A percentile compares a stretch with the other conserved stretches of the same genome.
phyloP scores from a whole-genome alignment of 73 alveolate genomes.

The Paraurostyla sp. region DNA sequence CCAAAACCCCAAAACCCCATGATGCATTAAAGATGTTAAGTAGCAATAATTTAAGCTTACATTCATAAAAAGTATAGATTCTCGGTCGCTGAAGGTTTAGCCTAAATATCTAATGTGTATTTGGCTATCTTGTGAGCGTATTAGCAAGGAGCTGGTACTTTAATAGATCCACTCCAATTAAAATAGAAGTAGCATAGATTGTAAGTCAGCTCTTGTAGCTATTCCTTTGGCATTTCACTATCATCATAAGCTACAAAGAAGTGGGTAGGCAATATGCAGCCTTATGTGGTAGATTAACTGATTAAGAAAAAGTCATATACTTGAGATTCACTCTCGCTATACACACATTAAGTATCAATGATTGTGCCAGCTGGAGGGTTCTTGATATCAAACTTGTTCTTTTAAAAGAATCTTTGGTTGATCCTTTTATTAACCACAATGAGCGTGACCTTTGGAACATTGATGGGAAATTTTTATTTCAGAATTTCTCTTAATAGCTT shows the following conservation, averaged over 20 bases:
- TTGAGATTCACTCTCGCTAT: conserved; percentile 24
- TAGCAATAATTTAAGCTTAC: too few relatives aligned
- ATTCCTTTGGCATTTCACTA: background rate
- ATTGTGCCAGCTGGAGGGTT: conserved; percentile 57
- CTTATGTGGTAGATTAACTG: background rate
- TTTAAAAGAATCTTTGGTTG: conserved; percentile 50
- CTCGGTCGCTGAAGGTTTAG: too few relatives aligned
- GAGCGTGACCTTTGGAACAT: background rate
- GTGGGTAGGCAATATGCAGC: background rate
- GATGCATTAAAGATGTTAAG: too few relatives aligned
- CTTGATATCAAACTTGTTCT: conserved; percentile 22
- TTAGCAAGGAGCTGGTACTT: conserved; percentile 91
- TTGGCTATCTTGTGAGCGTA: conserved; percentile 82
- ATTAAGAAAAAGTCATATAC: conserved; percentile 40
- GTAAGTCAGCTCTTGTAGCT: conserved; percentile 81
- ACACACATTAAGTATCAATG: conserved; percentile 38
- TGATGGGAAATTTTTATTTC: background rate
- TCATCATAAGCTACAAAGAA: too few relatives aligned
- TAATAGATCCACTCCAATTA: conserved; percentile 86
- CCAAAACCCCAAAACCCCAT: too few relatives aligned
- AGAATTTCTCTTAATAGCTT: background rate
- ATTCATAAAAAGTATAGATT: too few relatives aligned
- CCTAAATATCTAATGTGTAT: background rate
- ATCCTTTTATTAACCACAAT: conserved; percentile 42
- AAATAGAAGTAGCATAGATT: conserved; percentile 84